phyloP scores from a whole-genome alignment of 345 rosid genomes.

The Eutrema japonicum region DNA sequence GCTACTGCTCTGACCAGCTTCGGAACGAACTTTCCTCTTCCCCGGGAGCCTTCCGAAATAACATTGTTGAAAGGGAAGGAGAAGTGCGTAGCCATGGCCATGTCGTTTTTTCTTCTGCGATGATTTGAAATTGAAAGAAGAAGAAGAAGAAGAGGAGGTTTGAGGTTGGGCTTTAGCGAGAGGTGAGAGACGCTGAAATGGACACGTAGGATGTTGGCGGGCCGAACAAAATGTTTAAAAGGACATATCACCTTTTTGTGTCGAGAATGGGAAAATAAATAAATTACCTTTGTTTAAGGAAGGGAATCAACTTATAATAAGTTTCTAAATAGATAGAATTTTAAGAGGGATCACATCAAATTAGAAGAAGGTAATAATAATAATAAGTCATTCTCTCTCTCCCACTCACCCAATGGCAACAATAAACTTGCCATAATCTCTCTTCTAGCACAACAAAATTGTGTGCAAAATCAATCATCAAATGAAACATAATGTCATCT shows the following conservation, averaged over 20 bases:
- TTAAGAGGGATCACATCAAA: not conserved
- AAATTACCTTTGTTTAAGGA: too few relatives aligned
- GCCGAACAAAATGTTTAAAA: not conserved
- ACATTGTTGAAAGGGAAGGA: constrained; percentile 47
- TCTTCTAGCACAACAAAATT: constrained; percentile 39
- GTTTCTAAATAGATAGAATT: too few relatives aligned
- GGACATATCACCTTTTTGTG: not conserved
- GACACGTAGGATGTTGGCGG: constrained; percentile 37
- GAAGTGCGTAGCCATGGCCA: constrained; percentile 61
- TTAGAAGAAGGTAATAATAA: not conserved
- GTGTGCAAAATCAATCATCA: constrained; percentile 41
- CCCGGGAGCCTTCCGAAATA: constrained; percentile 29
- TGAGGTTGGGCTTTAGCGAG: constrained; percentile 13
- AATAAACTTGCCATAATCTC: constrained; percentile 32
- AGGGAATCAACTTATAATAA: too few relatives aligned
- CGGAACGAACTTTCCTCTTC: constrained; percentile 35
- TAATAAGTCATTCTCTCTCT: not conserved
- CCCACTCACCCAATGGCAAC: constrained; percentile 20
- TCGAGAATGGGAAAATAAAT: too few relatives aligned
- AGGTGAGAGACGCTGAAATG: constrained; percentile 32
- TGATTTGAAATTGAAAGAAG: constrained; percentile 19
- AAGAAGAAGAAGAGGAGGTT: constrained; percentile 19
- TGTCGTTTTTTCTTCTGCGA: not conserved
- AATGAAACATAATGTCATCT: constrained; percentile 31
- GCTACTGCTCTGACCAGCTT: constrained; percentile 57